A percentile compares a stretch with the other conserved stretches of the same genome.
These are phyloP conservation scores for Lichtheimia ornata DNA, from an alignment of 371 early-diverging fungal species.

Conservation along the genomic window DNA sequence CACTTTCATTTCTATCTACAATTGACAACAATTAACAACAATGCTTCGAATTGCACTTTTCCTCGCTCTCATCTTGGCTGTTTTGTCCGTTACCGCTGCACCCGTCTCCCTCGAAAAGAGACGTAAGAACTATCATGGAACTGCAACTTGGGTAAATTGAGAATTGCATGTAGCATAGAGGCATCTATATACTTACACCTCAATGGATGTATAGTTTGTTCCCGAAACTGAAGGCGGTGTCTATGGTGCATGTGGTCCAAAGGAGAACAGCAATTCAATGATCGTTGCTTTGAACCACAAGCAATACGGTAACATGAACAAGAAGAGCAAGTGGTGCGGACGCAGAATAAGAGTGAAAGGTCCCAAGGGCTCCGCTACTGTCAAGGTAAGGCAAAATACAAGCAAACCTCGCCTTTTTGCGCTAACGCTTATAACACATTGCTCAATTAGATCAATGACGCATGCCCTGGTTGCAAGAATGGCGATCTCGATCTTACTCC, in stretches of 20 bases:
- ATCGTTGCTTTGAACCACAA: conserved; percentile 28
- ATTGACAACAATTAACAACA: conserved; percentile 6
- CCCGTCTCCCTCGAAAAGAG: conserved; percentile 15
- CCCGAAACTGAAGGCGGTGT: conserved; percentile 24
- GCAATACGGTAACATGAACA: conserved; percentile 27
- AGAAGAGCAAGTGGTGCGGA: conserved; percentile 26
- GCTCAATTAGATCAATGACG: conserved; percentile 25
- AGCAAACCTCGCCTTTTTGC: too few species aligned
- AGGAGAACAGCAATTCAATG: conserved; percentile 20
- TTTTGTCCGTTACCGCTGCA: conserved; percentile 12
- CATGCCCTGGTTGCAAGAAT: conserved; percentile 22
- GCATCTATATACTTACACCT: too few species aligned
- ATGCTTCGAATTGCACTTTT: conserved; percentile 6
- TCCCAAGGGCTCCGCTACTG: conserved; percentile 17
- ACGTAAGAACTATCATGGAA: conserved; percentile 19
- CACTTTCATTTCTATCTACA: conserved; percentile 9
- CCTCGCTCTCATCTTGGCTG: conserved; percentile 1
- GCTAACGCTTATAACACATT: not conserved
- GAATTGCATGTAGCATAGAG: too few species aligned
- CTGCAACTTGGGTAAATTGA: conserved; percentile 24
- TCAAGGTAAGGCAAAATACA: too few species aligned
- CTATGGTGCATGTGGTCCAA: conserved; percentile 30
- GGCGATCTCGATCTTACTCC: conserved; percentile 26
- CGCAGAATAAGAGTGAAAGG: conserved; percentile 23
- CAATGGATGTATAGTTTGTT: too few species aligned